Base-by-base conservation (phyloP, 345 rosid genomes). In the Euphorbia peplus region DNA sequence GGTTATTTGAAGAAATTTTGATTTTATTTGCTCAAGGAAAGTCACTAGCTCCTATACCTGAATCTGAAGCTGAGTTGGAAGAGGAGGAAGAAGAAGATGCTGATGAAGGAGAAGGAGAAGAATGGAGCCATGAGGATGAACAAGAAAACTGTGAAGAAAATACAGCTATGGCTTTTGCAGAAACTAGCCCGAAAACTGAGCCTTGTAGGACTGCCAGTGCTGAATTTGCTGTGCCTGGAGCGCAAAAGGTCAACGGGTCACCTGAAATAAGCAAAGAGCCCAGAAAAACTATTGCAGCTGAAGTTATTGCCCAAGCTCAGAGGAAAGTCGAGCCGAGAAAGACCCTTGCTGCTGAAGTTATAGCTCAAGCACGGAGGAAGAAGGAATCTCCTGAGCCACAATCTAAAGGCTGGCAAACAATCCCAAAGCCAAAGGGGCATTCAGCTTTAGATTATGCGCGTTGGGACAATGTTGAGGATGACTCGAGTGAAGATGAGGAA, bases 391-490 rank as follows among this genome's bases (percentile, higher is more conserved):
- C 79, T 54, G 68, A 60, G 19, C 80, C 75, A 19, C 74, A 76
- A 47, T 73, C 92, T 22, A 78, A 79, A 25, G 98, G 88, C 65
- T 93, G 97, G 98, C 84, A 87, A 81, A 83, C 97, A 6, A 93
- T 93, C 63, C 98, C 98, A 37, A 93, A 89, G 78, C 96, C 98
- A 19, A 93, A 93, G 87, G 98, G 98, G 46, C 97, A 93, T 80
- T 87, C 98, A 1, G 44, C 97, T 30, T 81, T 93, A 47, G 88
- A 93, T 79, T 93, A 93, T 70, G 91, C 84, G 4, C 84, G 97
- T 37, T 93, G 98, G 97, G 84, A 91, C 69, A 79, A 78, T 26
- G 97, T 93, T 59, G 87, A 84, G 70, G 89, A 87, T 69, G 86
- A 83, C 66, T 90, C 97, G 2, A 89, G 98, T 63, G 97, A 89